Base-by-base conservation (phyloP, 208 protist species). In the Lotmaria passim region DNA sequence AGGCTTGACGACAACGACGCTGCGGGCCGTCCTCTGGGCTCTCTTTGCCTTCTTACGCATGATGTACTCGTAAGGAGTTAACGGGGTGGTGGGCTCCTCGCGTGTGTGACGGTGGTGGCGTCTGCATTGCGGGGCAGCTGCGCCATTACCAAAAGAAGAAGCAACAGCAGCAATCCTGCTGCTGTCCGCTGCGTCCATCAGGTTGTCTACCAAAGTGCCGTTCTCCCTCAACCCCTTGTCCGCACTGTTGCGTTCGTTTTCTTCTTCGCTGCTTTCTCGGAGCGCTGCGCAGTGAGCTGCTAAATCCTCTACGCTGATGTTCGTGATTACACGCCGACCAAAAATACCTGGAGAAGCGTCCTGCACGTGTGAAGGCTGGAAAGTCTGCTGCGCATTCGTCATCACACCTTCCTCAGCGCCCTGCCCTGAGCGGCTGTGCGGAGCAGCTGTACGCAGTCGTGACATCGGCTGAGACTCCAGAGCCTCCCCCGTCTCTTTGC, bases 271-370 rank as follows among this genome's bases (percentile, higher is more conserved):
- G 14, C 21, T 48, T 7, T 57, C 30, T 11, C 23, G 51, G 30
- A 57, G 21, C 17, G 51, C 51, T 8, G 51, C 51, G 21, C 51
- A 24, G 31, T 39, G 51, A 0, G 51, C 51, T 2, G 51, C 51
- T 14, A 57, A 17, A 31, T 57, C 51, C 30, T 57, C 51, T n/a
- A 57, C 31, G 51, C 51, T 39, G 51, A 57, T 57, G 31, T 57
- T 57, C 15, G 24, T 57, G 12, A 34, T 57, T 10, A 57, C 31
- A 7, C 51, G 23, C 30, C 51, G 30, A 31, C 51, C 51, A 33
- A 15, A 39, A 7, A n/a, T 21, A 19, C 21, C 15, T 15, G 30
- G 15, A 5, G 17, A 31, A 15, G 48, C 31, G 1, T 0, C 23
- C 17, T 26, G 48, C 23, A 17, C 24, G 8, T 8, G 24, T 17